A percentile compares a stretch with the other conserved stretches of the same genome.
phyloP scores from a whole-genome alignment of 2,329 filamentous ascomycete species.

The Parafenestella ontariensis region DNA sequence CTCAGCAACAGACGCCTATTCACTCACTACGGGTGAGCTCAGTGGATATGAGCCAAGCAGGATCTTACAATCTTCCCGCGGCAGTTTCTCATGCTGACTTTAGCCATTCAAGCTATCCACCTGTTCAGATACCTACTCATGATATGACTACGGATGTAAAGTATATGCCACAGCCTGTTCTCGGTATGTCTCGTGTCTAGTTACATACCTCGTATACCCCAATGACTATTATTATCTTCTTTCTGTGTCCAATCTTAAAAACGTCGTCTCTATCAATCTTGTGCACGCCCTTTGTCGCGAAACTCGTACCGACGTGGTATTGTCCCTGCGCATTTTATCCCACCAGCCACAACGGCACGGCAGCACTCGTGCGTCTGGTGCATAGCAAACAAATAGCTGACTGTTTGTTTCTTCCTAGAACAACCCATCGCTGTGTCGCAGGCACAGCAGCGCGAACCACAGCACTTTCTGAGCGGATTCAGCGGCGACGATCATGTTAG shows the following conservation, averaged over 20 bases:
- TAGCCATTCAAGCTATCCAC: constrained; percentile 37
- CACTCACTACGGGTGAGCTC: constrained; percentile 27
- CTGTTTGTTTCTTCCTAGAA: constrained; percentile 30
- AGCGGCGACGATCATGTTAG: constrained; percentile 51
- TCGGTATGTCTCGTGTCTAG: constrained; percentile 52
- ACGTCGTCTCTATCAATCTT: constrained; percentile 3
- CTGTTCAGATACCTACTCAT: constrained; percentile 47
- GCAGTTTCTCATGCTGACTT: constrained; percentile 36
- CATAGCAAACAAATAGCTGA: constrained; percentile 26
- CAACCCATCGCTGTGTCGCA: constrained; percentile 24
- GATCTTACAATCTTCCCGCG: constrained; percentile 26
- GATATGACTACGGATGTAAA: constrained; percentile 46
- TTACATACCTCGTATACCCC: constrained; percentile 42
- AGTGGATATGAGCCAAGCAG: constrained; percentile 30
- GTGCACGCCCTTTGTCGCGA: constrained; percentile 15
- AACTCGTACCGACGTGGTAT: background rate
- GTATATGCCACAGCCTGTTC: constrained; percentile 47
- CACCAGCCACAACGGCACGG: background rate
- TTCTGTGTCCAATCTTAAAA: constrained; percentile 18
- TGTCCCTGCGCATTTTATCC: background rate
- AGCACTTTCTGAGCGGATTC: constrained; percentile 37
- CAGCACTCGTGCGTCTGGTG: background rate
- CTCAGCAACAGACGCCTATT: constrained; percentile 27
- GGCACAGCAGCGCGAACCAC: constrained; percentile 19
- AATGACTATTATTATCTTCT: constrained; percentile 41